Conservation (phyloP, 495 filamentous ascomycete species). For the Neurospora sp. region DNA sequence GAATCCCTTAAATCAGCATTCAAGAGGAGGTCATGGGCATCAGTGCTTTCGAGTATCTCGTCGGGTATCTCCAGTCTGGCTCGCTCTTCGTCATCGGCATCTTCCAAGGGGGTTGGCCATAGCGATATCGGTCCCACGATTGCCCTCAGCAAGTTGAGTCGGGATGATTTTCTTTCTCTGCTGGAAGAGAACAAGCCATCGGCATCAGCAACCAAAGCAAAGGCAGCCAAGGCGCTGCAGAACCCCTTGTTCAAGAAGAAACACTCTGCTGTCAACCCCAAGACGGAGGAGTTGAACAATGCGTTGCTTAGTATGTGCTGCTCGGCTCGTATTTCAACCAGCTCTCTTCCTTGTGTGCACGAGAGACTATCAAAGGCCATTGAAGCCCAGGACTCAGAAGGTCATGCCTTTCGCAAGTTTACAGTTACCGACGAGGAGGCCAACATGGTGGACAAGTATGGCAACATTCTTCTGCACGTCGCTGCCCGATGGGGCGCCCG, state of each 20-base stretch:
- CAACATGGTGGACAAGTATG: conserved; percentile 20
- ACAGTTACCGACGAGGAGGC: conserved; percentile 20
- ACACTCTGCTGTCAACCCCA: conserved; percentile 13
- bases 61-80: conserved; percentile 25
- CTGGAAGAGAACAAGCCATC: conserved; percentile 17
- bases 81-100: conserved; percentile 21
- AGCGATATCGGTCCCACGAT: conserved; percentile 14
- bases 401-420: conserved; percentile 17
- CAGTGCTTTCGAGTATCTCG: conserved; percentile 25
- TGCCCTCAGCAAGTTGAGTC: conserved; percentile 22
- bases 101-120: conserved; percentile 15
- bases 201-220: neutral
- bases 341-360: conserved; percentile 13
- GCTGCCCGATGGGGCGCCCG: conserved; percentile 25
- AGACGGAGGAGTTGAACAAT: conserved; percentile 19
- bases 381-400: conserved; percentile 16
- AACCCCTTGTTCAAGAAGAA: conserved; percentile 6
- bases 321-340: conserved; percentile 4
- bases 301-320: conserved; percentile 23
- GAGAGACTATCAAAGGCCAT: conserved; percentile 21
- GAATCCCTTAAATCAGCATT: conserved; percentile 17
- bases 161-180: conserved; percentile 20
- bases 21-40: conserved; percentile 24
- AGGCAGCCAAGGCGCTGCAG: neutral
- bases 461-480: conserved; percentile 24